phyloP scores from a whole-genome alignment of 495 filamentous ascomycete species.

The Neurospora discreta region DNA sequence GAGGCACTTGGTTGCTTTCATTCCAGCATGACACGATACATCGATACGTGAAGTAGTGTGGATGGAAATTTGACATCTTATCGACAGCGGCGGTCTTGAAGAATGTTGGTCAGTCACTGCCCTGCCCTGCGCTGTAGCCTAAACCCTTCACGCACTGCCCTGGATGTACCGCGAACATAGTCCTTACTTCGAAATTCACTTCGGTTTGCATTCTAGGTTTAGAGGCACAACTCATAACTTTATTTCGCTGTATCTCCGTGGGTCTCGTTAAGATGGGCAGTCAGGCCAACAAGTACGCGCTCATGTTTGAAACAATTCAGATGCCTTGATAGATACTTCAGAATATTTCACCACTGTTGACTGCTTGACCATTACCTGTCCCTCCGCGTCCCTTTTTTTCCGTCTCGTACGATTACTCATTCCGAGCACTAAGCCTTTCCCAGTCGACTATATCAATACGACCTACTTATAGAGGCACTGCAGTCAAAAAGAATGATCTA shows the following conservation, averaged over 20 bases:
- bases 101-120: background rate
- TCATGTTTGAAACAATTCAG: background rate
- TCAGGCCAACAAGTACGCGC: background rate
- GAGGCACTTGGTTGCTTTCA: background rate
- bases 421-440: background rate
- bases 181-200: background rate
- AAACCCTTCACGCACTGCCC: background rate
- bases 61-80: background rate
- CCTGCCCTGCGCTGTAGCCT: background rate
- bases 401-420: background rate
- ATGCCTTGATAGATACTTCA: fast-evolving
- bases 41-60: background rate
- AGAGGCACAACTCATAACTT: background rate
- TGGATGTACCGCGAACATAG: background rate
- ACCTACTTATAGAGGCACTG: background rate
- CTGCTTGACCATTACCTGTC: background rate
- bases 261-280: background rate
- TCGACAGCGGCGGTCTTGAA: background rate
- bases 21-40: background rate
- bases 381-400: background rate
- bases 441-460: background rate
- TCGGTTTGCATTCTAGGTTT: background rate
- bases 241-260: background rate
- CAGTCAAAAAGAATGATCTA: background rate
- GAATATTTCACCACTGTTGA: background rate